Evolutionary conservation across 768 basidiomycete species (phyloP).

Genomic region (Lepiota brunneoincarnata): DNA sequence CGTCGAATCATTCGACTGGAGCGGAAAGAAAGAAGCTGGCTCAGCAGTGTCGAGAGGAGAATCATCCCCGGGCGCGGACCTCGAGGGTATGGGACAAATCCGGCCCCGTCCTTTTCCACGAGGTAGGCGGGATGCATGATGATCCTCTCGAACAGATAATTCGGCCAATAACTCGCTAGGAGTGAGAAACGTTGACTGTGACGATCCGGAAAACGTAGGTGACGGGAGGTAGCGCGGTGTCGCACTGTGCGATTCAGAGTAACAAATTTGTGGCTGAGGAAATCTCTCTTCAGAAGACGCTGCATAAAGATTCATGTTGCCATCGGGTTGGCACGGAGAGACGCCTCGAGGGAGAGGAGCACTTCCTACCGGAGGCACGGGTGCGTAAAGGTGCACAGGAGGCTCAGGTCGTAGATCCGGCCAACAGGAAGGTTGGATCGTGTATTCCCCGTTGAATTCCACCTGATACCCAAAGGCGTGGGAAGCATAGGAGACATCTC

Average conservation of each 20-base stretch:
- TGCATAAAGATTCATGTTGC: background rate
- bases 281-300: background rate
- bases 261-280: background rate
- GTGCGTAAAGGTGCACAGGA: background rate
- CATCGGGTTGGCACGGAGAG: background rate
- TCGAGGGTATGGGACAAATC: constrained; percentile 43
- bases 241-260: background rate
- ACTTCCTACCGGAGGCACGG: background rate
- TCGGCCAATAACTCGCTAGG: constrained; percentile 61
- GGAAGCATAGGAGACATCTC: too few relatives aligned
- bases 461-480: too few relatives aligned
- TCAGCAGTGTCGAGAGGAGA: background rate
- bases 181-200: constrained; percentile 50
- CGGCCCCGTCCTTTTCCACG: constrained; percentile 5
- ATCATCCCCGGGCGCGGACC: constrained; percentile 48
- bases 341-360: background rate
- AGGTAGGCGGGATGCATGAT: background rate
- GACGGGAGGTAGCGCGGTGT: background rate
- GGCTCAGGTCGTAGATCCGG: background rate
- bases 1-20: constrained; percentile 1
- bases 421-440: too few relatives aligned
- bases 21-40: background rate
- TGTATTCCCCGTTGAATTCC: too few relatives aligned
- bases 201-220: background rate
- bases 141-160: constrained; percentile 22